Conservation (phyloP, 2,329 filamentous ascomycete genomes). For the Gaeumannomyces tritici region DNA sequence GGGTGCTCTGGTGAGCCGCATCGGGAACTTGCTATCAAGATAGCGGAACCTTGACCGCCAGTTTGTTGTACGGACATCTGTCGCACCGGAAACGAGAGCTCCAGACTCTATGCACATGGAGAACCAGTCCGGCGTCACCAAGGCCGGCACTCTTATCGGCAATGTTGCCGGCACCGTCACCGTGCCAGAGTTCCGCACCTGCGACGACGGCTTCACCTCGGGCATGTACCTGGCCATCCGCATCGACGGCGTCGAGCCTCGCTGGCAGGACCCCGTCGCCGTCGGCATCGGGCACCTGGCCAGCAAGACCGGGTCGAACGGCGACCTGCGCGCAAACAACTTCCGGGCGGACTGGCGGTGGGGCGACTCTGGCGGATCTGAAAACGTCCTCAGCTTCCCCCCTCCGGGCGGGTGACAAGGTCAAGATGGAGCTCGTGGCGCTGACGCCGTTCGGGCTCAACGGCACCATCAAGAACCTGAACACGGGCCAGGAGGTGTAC, state of each 20-base stretch:
- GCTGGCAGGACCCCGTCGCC: not conserved
- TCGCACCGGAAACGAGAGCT: no score
- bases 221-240: not conserved
- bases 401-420: not conserved
- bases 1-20: no score
- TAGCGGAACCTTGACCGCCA: no score
- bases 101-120: no score
- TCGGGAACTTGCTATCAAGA: no score
- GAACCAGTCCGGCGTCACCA: not conserved
- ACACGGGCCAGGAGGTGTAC: conserved; percentile 35
- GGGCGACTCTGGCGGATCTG: not conserved
- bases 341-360: not conserved
- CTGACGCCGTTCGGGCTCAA: conserved; percentile 1
- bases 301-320: not conserved
- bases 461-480: conserved; percentile 8
- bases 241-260: no score
- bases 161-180: not conserved
- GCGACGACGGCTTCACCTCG: not conserved
- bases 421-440: conserved; percentile 27
- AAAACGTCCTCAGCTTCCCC: not conserved
- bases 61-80: no score
- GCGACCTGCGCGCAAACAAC: not conserved
- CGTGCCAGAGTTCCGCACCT: not conserved
- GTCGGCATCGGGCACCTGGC: not conserved
- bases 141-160: not conserved